Evolutionary conservation across 2,329 filamentous ascomycete species (phyloP).

Genomic region (Didymosphaeria variabile): DNA sequence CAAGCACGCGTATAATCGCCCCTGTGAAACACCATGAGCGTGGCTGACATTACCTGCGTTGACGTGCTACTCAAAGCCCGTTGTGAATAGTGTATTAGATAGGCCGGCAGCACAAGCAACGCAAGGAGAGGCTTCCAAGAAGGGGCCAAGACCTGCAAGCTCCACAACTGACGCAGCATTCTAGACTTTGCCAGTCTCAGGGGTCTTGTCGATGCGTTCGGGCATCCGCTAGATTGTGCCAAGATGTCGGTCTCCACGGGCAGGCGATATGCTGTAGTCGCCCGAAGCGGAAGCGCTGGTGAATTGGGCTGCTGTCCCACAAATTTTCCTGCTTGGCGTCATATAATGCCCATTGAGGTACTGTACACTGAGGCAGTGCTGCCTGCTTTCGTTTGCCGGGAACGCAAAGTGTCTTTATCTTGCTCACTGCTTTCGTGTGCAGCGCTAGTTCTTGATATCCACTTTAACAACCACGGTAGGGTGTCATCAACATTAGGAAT

Average conservation of each 20-base stretch:
- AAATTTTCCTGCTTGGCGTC: slow-evolving; percentile 7
- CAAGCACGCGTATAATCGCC: slow-evolving; percentile 36
- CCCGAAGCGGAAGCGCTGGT: slow-evolving; percentile 27
- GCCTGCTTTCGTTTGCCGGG: not conserved
- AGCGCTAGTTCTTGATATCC: not conserved
- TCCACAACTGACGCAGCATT: slow-evolving; percentile 36
- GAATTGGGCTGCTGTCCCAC: slow-evolving; percentile 16
- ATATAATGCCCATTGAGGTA: not conserved
- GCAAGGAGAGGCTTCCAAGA: slow-evolving; percentile 48
- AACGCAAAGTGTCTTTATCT: slow-evolving; percentile 4
- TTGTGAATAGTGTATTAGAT: slow-evolving; percentile 40
- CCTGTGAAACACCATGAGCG: slow-evolving; percentile 26
- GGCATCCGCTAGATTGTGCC: slow-evolving; percentile 27
- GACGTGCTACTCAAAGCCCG: slow-evolving; percentile 48
- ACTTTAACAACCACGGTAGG: not conserved
- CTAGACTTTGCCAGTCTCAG: slow-evolving; percentile 40
- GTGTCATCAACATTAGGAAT: not conserved
- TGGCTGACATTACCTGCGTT: slow-evolving; percentile 38
- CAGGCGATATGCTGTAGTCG: slow-evolving; percentile 23
- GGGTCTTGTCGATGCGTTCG: slow-evolving; percentile 34
- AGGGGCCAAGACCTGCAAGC: slow-evolving; percentile 37
- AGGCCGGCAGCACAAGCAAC: slow-evolving; percentile 45
- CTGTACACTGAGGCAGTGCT: slow-evolving; percentile 4
- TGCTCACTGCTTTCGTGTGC: not conserved
- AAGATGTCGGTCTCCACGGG: slow-evolving; percentile 35